Evolutionary conservation across 2,329 filamentous ascomycete species (phyloP), one percentile per base, ranked within the genome.

Genomic region (Hypoxylon sp.): DNA sequence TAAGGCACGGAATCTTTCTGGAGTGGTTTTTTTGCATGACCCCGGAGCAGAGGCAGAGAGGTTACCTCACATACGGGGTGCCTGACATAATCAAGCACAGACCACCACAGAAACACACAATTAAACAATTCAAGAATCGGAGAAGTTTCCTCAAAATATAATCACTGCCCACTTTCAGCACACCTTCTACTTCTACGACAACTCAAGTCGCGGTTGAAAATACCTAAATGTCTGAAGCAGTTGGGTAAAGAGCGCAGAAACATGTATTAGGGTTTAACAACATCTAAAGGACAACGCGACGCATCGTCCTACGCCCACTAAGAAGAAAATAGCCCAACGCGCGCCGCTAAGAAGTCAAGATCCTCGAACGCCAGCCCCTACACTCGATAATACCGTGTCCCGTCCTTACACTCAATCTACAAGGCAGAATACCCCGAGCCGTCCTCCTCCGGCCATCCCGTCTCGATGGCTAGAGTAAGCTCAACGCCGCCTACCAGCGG

Each of bases 361-460:
- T 38, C 55, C 11, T 38, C 56, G 48, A 61, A 36, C 26, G 28
- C n/a, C n/a, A n/a, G n/a, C 65, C 36, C 36, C 32, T 22, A 50
- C 40, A 26, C 26, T 42, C 53, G 53, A 64, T 42, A 62, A 58
- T 28, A 30, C 38, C 48, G 22, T 38, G 28, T 52, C 42, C 16
- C 44, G 28, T 50, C 51, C 44, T 20, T 56, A 44, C 40, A 51
- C 20, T 16, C 54, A 51, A 58, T 61, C 36, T 58, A 59, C 44
- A 51, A 55, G 26, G 44, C 30, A 63, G 28, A 58, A 70, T 70
- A 69, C 69, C 68, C 66, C 70, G 69, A 74, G 72, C 72, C 64
- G 45, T 74, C 73, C 69, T 75, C 64, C 72, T 68, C 71, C 46
- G 40, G 40, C 67, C 66, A 67, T 54, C 5, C 53, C 38, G 11